Evolutionary conservation across 768 basidiomycete species (phyloP).

Genomic region (Tricholoma bakamatsutake): DNA sequence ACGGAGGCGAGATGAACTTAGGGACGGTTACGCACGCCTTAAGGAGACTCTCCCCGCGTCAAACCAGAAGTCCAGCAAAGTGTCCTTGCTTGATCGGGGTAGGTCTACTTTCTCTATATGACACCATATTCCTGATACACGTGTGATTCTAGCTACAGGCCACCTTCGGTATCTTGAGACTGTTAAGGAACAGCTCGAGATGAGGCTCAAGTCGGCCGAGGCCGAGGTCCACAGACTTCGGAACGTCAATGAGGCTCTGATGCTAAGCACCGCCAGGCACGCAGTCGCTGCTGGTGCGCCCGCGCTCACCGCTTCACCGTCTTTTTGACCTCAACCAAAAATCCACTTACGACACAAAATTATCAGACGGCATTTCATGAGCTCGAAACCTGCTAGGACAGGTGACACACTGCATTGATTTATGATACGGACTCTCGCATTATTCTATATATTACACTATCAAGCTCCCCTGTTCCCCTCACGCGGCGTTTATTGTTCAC

Average conservation of each 20-base stretch:
- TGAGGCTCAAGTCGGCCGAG: conserved; percentile 71
- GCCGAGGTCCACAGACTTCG: conserved; percentile 76
- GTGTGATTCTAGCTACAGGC: conserved; percentile 52
- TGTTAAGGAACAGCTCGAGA: conserved; percentile 69
- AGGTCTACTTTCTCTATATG: conserved; percentile 26
- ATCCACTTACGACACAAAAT: conserved; percentile 16
- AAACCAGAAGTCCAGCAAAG: conserved; percentile 93
- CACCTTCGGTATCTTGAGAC: conserved; percentile 87
- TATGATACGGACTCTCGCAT: conserved; percentile 47
- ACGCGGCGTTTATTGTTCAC: conserved; percentile 20
- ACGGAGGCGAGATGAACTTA: conserved; percentile 85
- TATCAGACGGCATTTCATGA: conserved; percentile 27
- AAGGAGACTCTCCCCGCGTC: conserved; percentile 86
- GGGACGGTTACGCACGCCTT: conserved; percentile 86
- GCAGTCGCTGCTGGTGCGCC: conserved; percentile 29
- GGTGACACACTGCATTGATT: conserved; percentile 44
- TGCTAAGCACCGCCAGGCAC: conserved; percentile 80
- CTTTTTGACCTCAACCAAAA: conserved; percentile 17
- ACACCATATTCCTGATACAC: conserved; percentile 10
- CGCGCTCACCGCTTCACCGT: conserved; percentile 6
- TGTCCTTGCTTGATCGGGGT: conserved; percentile 84
- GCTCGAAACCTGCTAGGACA: conserved; percentile 53
- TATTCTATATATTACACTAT: conserved; percentile 39
- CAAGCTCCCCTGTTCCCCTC: conserved; percentile 31
- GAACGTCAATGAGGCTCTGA: conserved; percentile 84